A percentile compares a stretch with the other conserved stretches of the same genome.
These are phyloP conservation scores for Exobasidium cylindrosporum DNA, from an alignment of 1,284 basidiomycete species.

Conservation along the genomic window DNA sequence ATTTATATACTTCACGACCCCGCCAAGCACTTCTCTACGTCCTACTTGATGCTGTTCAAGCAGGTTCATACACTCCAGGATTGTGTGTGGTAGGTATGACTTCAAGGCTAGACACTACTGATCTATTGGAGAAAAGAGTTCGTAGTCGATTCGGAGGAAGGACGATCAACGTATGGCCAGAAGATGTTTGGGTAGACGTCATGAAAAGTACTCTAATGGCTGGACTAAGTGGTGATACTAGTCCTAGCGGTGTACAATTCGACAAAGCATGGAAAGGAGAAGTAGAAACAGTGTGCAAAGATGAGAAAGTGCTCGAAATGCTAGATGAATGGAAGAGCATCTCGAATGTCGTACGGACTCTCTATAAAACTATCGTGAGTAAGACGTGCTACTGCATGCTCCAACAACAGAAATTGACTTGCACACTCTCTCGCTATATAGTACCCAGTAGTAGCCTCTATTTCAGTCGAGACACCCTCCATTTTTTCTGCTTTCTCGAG, in stretches of 20 bases:
- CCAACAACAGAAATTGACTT: no score
- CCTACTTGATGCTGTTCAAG: conserved; percentile 51
- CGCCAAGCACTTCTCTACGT: conserved; percentile 53
- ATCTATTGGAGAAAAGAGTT: conserved; percentile 52
- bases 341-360: conserved; percentile 3
- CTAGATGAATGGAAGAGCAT: conserved; percentile 1
- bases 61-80: conserved; percentile 43
- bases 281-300: conserved; percentile 10
- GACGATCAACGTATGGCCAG: conserved; percentile 41
- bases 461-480: background rate
- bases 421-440: background rate
- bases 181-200: conserved; percentile 1
- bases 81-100: conserved; percentile 46
- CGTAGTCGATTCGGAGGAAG: conserved; percentile 51
- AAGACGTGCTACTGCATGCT: background rate
- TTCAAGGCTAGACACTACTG: conserved; percentile 39
- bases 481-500: background rate
- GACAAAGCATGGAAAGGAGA: conserved; percentile 26
- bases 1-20: conserved; percentile 41
- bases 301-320: conserved; percentile 1
- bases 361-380: conserved; percentile 1
- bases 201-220: background rate
- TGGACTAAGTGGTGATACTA: background rate
- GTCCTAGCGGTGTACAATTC: background rate
- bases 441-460: conserved; percentile 1